Base-by-base conservation (phyloP, 2,329 filamentous ascomycete genomes). In the Exophiala aquamarina region DNA sequence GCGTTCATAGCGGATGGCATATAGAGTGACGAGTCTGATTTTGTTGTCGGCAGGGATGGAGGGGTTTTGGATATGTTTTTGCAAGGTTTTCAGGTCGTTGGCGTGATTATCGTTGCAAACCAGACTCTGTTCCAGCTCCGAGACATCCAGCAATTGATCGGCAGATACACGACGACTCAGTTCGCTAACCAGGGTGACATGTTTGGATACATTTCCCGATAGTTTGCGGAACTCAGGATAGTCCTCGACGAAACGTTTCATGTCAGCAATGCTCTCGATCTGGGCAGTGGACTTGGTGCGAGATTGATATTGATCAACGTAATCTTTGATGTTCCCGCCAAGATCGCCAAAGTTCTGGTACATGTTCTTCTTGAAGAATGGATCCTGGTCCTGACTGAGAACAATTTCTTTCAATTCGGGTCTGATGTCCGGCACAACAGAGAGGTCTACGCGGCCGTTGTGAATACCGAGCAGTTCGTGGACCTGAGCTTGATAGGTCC, bases 401-500 rank as follows among this genome's bases (percentile, higher is more conserved):
- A 97, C 91, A 48, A 98, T 93, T 69, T 98, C 93, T 62, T 86
- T 91, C 44, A 96, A 75, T 65, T 96, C 92, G 1, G 89, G 86
- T 13, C 88, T 78, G 46, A 94, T 82, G 44, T 95, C 90, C 10
- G 88, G 88, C 0, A 95, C 84, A 45, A 88, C 81, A 53, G 85
- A 86, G 26, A 98, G 75, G 63, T 95, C 87, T 1, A 98, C 93
- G 41, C 92, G 81, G n/a, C 93, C 93, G 65, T 97, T 97, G 49
- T 87, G 82, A 57, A 98, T 95, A 4, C 93, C 93, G 10, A 98
- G 76, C 2, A 97, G 73, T 63, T 98, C 93, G 65, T 98, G 93
- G 1, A 98, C 93, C 91, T 98, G 98, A n/a, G 93, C 93, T 70
- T 98, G 93, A 63, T 98, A 98, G 19, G 93, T 98, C 93, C 93